Evolutionary conservation across 1,284 basidiomycete species (phyloP).

Genomic region (Entoloma clypeatum): DNA sequence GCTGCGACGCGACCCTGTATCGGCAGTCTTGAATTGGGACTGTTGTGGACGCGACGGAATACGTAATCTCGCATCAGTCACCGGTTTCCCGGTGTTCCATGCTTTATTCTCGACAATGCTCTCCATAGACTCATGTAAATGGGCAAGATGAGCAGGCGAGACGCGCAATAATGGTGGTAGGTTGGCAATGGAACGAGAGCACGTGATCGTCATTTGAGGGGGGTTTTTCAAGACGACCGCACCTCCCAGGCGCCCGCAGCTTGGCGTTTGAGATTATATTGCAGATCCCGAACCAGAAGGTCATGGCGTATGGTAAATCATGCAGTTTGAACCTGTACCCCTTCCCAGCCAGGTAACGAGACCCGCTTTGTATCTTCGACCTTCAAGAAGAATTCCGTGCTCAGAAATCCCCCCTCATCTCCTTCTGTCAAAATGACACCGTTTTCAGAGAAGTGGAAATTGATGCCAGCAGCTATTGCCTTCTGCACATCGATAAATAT

Average conservation of each 20-base stretch:
- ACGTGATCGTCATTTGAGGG: constrained; percentile 5
- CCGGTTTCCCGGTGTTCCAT: constrained; percentile 6
- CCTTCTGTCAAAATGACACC: constrained; percentile 84
- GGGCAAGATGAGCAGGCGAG: too few species aligned
- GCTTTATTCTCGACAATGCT: constrained; percentile 5
- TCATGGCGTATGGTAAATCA: too few species aligned
- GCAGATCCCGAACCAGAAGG: too few species aligned
- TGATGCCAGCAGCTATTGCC: constrained; percentile 68
- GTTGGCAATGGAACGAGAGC: not conserved
- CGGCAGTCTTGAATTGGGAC: not conserved
- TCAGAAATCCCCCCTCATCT: constrained; percentile 51
- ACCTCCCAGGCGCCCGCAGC: too few species aligned
- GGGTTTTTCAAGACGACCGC: not conserved
- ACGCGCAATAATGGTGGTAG: too few species aligned
- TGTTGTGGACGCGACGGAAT: constrained; percentile 9
- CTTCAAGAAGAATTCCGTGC: constrained; percentile 56
- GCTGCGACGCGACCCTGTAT: constrained; percentile 6
- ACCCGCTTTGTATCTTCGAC: constrained; percentile 44
- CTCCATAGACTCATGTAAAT: constrained; percentile 15
- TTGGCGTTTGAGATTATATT: too few species aligned
- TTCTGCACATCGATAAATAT: constrained; percentile 73
- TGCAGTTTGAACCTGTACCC: too few species aligned
- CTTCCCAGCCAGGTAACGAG: constrained; percentile 31
- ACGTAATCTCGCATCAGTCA: constrained; percentile 13
- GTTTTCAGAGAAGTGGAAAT: constrained; percentile 75